phyloP scores from a whole-genome alignment of 139 green algal species.

The Chlorella sp. region DNA sequence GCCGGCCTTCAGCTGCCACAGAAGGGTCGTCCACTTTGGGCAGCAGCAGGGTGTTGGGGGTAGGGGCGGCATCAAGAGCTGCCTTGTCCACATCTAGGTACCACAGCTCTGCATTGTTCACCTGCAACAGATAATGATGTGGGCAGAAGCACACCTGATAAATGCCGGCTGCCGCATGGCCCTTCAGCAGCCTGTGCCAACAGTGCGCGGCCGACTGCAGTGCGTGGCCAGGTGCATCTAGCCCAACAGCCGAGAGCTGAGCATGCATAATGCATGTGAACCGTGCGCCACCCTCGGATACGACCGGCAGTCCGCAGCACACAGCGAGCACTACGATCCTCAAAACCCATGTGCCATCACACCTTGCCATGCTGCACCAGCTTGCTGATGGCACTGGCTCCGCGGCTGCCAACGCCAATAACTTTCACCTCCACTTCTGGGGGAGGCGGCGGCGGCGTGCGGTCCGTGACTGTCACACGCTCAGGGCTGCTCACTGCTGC shows the following conservation, averaged over 20 bases:
- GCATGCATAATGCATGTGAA: no score
- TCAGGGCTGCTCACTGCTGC: not conserved
- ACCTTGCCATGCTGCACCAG: constrained; percentile 50
- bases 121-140: not conserved
- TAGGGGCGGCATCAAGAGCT: constrained; percentile 29
- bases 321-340: no score
- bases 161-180: no score
- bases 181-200: no score
- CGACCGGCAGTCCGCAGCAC: no score
- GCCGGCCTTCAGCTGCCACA: not conserved
- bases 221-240: no score
- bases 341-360: not conserved
- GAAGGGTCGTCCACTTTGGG: constrained; percentile 40
- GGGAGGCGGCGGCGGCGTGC: constrained; percentile 6
- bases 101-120: constrained; percentile 46
- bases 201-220: no score
- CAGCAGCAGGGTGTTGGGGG: constrained; percentile 39
- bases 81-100: constrained; percentile 57
- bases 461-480: constrained; percentile 10
- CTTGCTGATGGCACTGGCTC: constrained; percentile 64
- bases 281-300: no score
- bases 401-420: constrained; percentile 71
- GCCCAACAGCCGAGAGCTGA: no score
- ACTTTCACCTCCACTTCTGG: constrained; percentile 56
- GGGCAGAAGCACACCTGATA: no score